phyloP scores from a whole-genome alignment of 306 rosid species.

The Malus orientalis region DNA sequence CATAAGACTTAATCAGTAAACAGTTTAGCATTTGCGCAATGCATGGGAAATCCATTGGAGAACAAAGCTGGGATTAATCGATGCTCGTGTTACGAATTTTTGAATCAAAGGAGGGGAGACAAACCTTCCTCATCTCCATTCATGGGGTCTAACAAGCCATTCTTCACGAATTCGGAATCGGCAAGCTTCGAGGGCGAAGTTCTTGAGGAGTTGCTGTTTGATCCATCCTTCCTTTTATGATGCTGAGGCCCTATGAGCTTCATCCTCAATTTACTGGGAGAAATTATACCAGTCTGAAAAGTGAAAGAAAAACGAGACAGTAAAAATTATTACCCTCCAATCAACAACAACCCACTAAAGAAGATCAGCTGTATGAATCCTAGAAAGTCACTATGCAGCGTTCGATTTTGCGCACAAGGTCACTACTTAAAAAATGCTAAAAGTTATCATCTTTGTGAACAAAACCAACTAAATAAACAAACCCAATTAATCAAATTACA shows the following conservation, averaged over 20 bases:
- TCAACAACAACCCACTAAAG: no score
- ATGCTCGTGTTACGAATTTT: not conserved
- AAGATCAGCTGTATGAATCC: no score
- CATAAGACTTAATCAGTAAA: slow-evolving; percentile 22
- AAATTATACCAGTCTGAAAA: slow-evolving; percentile 78
- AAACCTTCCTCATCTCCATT: slow-evolving; percentile 66
- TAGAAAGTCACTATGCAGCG: no score
- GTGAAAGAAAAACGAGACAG: not conserved
- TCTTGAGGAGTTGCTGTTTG: slow-evolving; percentile 85
- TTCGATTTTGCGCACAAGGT: no score
- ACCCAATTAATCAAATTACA: not conserved
- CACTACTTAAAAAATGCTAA: not conserved
- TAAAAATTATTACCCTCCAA: not conserved
- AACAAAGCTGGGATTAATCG: not conserved
- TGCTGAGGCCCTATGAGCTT: slow-evolving; percentile 75
- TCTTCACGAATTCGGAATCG: slow-evolving; percentile 59
- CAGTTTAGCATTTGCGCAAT: not conserved
- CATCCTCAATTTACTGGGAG: slow-evolving; percentile 93
- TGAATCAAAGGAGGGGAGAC: not conserved
- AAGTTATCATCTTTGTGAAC: not conserved
- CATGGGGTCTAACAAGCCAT: slow-evolving; percentile 49
- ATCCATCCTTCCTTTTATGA: slow-evolving; percentile 67
- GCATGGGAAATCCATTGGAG: not conserved
- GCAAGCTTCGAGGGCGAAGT: slow-evolving; percentile 81
- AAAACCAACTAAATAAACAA: not conserved